Evolutionary conservation across 1,139 yeast species (phyloP).

Genomic region (Debaryomycetaceae sp.): DNA sequence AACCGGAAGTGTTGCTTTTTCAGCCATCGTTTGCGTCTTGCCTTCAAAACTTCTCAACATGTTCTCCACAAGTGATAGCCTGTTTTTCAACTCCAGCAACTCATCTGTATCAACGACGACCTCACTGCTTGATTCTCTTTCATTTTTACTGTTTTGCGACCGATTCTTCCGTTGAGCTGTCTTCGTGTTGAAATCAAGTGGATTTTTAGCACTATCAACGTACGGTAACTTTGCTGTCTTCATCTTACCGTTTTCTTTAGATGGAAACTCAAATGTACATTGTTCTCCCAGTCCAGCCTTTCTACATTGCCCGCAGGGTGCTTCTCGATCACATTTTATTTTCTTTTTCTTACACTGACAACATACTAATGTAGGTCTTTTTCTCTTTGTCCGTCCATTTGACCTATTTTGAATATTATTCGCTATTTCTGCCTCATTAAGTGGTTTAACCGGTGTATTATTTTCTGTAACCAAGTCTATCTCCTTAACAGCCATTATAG

Average conservation of each 20-base stretch:
- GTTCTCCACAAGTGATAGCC: conserved; percentile 22
- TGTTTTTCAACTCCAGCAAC: conserved; percentile 21
- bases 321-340: conserved; percentile 34
- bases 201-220: conserved; percentile 23
- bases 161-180: conserved; percentile 6
- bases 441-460: too few species aligned
- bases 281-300: conserved; percentile 18
- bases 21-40: background rate
- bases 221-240: conserved; percentile 15
- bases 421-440: background rate
- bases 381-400: conserved; percentile 16
- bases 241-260: conserved; percentile 9
- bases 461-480: too few species aligned
- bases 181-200: conserved; percentile 13
- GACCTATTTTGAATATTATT: background rate
- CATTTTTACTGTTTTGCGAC: background rate
- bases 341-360: conserved; percentile 27
- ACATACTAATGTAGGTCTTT: conserved; percentile 36
- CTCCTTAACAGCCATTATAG: too few species aligned
- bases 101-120: conserved; percentile 18
- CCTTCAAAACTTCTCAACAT: background rate
- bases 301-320: conserved; percentile 37
- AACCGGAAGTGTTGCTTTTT: background rate
- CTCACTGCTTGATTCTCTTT: conserved; percentile 5
- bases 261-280: conserved; percentile 23